These are phyloP conservation scores for Harrya chromipes DNA, from an alignment of 768 basidiomycete species.

Conservation along the genomic window DNA sequence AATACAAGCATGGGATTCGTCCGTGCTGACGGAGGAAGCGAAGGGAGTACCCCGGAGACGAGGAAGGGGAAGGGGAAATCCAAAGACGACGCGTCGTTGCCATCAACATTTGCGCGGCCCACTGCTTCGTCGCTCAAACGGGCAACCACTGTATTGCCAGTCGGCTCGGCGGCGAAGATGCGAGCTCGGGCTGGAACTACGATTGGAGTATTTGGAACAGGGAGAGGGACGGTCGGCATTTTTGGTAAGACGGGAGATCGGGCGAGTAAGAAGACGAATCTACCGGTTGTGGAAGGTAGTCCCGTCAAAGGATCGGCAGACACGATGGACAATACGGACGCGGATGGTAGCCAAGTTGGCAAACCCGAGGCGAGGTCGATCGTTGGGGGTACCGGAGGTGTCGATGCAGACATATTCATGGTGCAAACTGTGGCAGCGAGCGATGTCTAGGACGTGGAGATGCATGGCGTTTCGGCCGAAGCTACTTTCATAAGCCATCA, in stretches of 20 bases:
- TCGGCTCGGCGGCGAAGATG: slow-evolving; percentile 8
- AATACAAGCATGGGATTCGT: slow-evolving; percentile 72
- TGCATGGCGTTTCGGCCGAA: slow-evolving; percentile 1
- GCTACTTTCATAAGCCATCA: slow-evolving; percentile 20
- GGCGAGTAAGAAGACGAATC: slow-evolving; percentile 42
- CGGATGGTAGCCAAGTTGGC: neutral
- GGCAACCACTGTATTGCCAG: slow-evolving; percentile 13
- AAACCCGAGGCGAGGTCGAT: neutral
- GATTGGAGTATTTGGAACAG: slow-evolving; percentile 1
- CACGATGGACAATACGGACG: neutral
- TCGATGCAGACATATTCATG: slow-evolving; percentile 9
- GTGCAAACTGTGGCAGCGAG: neutral
- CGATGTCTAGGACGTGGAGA: neutral
- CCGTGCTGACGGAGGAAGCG: slow-evolving; percentile 14
- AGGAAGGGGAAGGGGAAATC: slow-evolving; percentile 18
- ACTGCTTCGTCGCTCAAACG: slow-evolving; percentile 32
- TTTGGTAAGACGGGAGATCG: slow-evolving; percentile 24
- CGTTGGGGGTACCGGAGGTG: neutral
- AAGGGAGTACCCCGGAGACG: slow-evolving; percentile 3
- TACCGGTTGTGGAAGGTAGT: slow-evolving; percentile 45
- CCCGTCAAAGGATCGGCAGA: slow-evolving; percentile 40
- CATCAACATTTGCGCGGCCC: slow-evolving; percentile 25
- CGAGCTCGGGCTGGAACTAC: slow-evolving; percentile 2
- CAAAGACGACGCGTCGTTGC: slow-evolving; percentile 22
- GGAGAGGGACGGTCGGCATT: slow-evolving; percentile 17